Conservation (phyloP, 2,329 filamentous ascomycete genomes). For the Pseudogymnoascus sp. region DNA sequence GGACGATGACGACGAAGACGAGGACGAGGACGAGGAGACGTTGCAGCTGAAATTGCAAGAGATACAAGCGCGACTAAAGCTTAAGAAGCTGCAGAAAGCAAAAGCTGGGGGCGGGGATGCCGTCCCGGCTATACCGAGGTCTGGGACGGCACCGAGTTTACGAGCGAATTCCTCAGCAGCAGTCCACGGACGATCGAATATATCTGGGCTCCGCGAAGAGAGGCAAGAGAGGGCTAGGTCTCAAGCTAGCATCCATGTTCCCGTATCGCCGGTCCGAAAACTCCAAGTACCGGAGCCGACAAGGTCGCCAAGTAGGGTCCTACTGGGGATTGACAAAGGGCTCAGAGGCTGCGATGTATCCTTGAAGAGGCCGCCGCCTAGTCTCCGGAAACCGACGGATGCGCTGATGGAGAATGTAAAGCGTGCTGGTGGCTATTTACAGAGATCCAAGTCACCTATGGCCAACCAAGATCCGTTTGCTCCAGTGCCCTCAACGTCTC, state of each 20-base stretch:
- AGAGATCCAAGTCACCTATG: constrained; percentile 32
- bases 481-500: constrained; percentile 16
- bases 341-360: constrained; percentile 74
- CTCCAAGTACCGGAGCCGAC: constrained; percentile 40
- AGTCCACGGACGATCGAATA: constrained; percentile 21
- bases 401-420: constrained; percentile 24
- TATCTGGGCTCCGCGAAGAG: constrained; percentile 20
- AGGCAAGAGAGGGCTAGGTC: constrained; percentile 25
- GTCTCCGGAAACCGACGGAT: constrained; percentile 32
- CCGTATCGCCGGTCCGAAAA: constrained; percentile 62
- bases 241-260: constrained; percentile 57
- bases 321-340: constrained; percentile 86
- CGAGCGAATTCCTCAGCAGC: constrained; percentile 23
- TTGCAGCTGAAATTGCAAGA: constrained; percentile 77
- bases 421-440: constrained; percentile 36
- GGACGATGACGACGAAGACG: constrained; percentile 52
- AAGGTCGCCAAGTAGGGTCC: constrained; percentile 68
- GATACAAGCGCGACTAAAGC: constrained; percentile 77
- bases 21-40: constrained; percentile 87
- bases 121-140: background rate
- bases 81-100: constrained; percentile 76
- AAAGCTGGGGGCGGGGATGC: constrained; percentile 33
- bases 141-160: constrained; percentile 13
- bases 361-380: constrained; percentile 54
- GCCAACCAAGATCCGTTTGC: constrained; percentile 15